A percentile compares a stretch with the other conserved stretches of the same genome.
Conservation (phyloP, 345 rosid genomes). For the Populus deltoides region DNA sequence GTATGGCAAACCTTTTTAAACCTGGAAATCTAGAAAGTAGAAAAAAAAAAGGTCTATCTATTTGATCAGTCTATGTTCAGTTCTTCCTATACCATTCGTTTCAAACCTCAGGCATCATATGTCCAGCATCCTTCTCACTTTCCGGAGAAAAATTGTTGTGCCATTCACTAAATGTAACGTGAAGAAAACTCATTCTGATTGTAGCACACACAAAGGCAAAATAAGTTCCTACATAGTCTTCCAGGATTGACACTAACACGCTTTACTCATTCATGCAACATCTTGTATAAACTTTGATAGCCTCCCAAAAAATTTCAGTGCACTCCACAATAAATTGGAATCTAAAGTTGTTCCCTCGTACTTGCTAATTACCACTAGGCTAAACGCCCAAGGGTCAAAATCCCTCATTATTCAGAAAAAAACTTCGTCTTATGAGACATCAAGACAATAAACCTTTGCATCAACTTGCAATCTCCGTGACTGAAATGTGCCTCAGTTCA, state of each 20-base stretch:
- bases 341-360: too few species aligned
- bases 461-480: background rate
- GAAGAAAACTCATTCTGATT: background rate
- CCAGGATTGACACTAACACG: background rate
- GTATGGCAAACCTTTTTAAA: background rate
- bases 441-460: background rate
- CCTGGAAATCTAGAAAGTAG: background rate
- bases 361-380: too few species aligned
- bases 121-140: background rate
- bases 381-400: too few species aligned
- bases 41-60: background rate
- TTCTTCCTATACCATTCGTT: too few species aligned
- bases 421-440: too few species aligned
- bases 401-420: too few species aligned
- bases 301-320: background rate
- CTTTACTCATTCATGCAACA: background rate
- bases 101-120: too few species aligned
- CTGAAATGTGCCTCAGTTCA: background rate
- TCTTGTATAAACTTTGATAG: background rate
- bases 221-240: background rate
- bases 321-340: background rate
- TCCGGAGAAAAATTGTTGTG: background rate
- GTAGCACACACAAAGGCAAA: background rate
- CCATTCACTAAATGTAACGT: background rate
- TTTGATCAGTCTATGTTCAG: too few species aligned